Conservation (phyloP, 2,329 filamentous ascomycete species). For the Aspergillus felis region DNA sequence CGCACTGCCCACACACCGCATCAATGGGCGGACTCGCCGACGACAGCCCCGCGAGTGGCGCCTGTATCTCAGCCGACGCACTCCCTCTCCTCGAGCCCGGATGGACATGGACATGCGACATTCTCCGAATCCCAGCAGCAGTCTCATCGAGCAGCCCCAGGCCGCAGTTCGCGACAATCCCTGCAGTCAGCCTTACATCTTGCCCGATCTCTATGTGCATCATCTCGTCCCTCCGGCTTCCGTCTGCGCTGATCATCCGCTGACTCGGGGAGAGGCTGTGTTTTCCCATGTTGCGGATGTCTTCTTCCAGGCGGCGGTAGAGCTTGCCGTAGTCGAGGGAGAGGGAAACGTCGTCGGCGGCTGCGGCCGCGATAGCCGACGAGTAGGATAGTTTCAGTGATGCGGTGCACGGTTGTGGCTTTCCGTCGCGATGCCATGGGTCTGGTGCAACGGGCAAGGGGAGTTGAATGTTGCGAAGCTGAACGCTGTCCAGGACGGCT, state of each 20-base stretch:
- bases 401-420: conserved; percentile 43
- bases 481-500: conserved; percentile 35
- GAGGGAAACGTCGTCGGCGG: conserved; percentile 42
- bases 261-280: conserved; percentile 18
- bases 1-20: conserved; percentile 30
- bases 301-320: conserved; percentile 39
- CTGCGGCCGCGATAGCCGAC: conserved; percentile 38
- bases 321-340: conserved; percentile 48
- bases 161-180: conserved; percentile 32
- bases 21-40: conserved; percentile 21
- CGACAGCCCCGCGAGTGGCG: conserved; percentile 1
- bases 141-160: conserved; percentile 35
- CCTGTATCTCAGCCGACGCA: conserved; percentile 13
- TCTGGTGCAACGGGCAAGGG: conserved; percentile 43
- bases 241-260: conserved; percentile 25
- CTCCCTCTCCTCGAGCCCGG: conserved; percentile 24
- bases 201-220: conserved; percentile 24
- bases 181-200: conserved; percentile 34
- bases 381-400: conserved; percentile 43
- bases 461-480: conserved; percentile 42
- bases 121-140: conserved; percentile 31
- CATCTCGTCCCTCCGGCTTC: conserved; percentile 28
- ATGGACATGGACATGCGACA: conserved; percentile 30
- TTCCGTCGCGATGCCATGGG: conserved; percentile 44
- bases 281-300: conserved; percentile 28